Base-by-base conservation (phyloP, 805 yeast genomes). In the Myxozyma lipomycoides region DNA sequence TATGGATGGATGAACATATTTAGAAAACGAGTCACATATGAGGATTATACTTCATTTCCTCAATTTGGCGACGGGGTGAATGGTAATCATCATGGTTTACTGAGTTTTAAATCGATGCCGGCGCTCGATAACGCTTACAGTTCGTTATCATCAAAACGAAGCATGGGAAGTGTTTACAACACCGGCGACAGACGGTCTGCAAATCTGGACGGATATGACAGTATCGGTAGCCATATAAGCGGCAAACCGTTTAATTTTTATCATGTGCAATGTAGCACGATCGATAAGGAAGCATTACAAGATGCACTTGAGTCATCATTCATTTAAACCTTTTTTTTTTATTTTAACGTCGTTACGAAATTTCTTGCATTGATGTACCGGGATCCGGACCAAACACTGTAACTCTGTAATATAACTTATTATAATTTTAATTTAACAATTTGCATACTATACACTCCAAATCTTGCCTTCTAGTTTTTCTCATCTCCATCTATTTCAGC, bases 11-110 rank as follows among this genome's bases (percentile, higher is more conserved):
- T 48, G 52, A 48, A 26, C 32, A 5, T 37, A n/a, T 49, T 48
- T 42, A 30, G 23, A 26, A 23, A 34, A 23, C 15, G 37, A 32
- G 34, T 24, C 26, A 34, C 41, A 3, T 39, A 43, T 2, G 59
- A 44, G 22, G 51, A 47, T 36, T 55, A 55, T 34, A 43, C 50
- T 18, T 52, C 58, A 2, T 55, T 55, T 26, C 59, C 59, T 1
- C 23, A 42, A 4, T 55, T 36, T n/a, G 5, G 45, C 12, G 9
- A 40, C 7, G n/a, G 17, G 10, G 15, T 12, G 10, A 15, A 15
- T 28, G 37, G 39, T 18, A 18, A 43, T 10, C 35, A 41, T 12
- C 32, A 28, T 15, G 18, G 40, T 0, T n/a, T 45, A 5, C 24
- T 36, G 28, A 15, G 26, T 22, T 43, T 43, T 15, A 21, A 34